A percentile compares a stretch with the other conserved stretches of the same genome.
Conservation (phyloP, 371 early-diverging fungal species). For the Mucor mucedo region DNA sequence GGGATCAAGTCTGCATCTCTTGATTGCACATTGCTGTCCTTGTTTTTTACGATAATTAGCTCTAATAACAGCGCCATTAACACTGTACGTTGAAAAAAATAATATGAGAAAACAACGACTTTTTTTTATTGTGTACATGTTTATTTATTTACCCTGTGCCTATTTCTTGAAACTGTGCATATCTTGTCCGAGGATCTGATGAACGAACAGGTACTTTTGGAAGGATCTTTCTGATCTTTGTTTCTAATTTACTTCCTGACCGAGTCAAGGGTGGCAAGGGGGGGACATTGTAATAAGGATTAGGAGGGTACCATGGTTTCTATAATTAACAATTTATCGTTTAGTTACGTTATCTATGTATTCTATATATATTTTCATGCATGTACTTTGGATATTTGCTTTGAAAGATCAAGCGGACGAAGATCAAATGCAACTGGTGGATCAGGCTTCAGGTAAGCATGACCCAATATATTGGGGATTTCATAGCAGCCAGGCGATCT, state of each 20-base stretch:
- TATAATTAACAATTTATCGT: conserved; percentile 11
- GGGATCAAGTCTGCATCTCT: conserved; percentile 49
- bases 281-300: conserved; percentile 44
- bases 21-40: conserved; percentile 47
- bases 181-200: conserved; percentile 44
- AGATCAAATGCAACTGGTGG: conserved; percentile 36
- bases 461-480: conserved; percentile 38
- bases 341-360: neutral
- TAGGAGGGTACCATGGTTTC: conserved; percentile 58
- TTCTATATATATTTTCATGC: neutral
- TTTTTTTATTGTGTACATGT: conserved; percentile 4
- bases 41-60: conserved; percentile 41
- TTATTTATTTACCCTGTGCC: conserved; percentile 50
- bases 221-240: conserved; percentile 42
- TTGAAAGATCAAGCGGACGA: conserved; percentile 39
- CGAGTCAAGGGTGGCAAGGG: conserved; percentile 39
- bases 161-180: conserved; percentile 53
- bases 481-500: conserved; percentile 37
- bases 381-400: conserved; percentile 44
- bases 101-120: neutral
- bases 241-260: conserved; percentile 46
- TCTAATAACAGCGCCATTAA: conserved; percentile 54
- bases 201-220: conserved; percentile 40
- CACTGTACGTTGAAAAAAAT: conserved; percentile 30
- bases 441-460: conserved; percentile 35